These are phyloP conservation scores for Didymella arachidicola DNA, from an alignment of 2,329 filamentous ascomycete genomes.

Conservation along the genomic window DNA sequence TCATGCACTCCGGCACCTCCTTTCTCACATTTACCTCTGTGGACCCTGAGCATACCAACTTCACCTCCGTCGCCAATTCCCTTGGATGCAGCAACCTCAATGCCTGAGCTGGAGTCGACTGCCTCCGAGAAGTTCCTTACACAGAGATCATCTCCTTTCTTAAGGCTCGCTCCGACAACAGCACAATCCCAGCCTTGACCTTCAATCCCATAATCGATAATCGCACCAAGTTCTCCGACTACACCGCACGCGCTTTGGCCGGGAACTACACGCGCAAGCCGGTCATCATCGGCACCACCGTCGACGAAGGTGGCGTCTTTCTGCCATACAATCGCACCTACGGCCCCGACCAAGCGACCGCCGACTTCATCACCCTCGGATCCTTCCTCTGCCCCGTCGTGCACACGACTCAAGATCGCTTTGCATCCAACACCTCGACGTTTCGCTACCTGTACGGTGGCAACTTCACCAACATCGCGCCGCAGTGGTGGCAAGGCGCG, in stretches of 20 bases:
- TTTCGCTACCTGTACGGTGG: conserved; percentile 52
- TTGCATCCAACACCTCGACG: conserved; percentile 34
- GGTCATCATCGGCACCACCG: conserved; percentile 49
- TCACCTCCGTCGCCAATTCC: conserved; percentile 49
- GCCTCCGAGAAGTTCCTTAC: conserved; percentile 46
- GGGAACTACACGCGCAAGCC: conserved; percentile 42
- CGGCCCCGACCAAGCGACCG: conserved; percentile 34
- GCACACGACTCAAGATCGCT: conserved; percentile 39
- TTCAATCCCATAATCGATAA: conserved; percentile 44
- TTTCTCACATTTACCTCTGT: conserved; percentile 20
- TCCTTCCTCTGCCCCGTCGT: conserved; percentile 44
- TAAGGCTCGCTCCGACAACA: conserved; percentile 38
- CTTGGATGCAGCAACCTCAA: conserved; percentile 44
- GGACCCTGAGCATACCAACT: conserved; percentile 45
- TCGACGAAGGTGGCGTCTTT: conserved; percentile 48
- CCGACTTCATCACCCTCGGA: conserved; percentile 32
- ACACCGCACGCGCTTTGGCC: conserved; percentile 41
- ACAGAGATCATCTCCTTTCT: conserved; percentile 45
- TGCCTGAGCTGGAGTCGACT: conserved; percentile 43
- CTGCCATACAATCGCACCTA: conserved; percentile 40
- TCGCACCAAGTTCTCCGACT: conserved; percentile 46
- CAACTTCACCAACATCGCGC: conserved; percentile 48
- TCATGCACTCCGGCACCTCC: conserved; percentile 39
- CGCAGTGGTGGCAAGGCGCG: conserved; percentile 46
- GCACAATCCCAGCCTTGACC: conserved; percentile 33